Conservation (phyloP, 805 yeast genomes). For the Tetrapisispora arboricola region DNA sequence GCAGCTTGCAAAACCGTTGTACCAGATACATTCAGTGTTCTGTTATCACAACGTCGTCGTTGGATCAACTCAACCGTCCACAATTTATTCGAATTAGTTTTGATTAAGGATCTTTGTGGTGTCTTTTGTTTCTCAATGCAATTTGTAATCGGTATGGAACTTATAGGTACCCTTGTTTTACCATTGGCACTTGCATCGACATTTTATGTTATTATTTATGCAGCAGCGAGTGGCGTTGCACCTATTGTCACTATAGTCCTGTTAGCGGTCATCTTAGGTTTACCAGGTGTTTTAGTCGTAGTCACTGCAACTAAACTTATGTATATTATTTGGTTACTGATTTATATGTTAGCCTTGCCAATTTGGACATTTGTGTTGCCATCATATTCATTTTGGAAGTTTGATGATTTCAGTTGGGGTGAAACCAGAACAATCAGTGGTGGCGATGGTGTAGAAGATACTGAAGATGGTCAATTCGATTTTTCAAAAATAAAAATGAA, state of each 20-base stretch:
- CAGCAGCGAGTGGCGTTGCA: slow-evolving; percentile 63
- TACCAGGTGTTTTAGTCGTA: slow-evolving; percentile 74
- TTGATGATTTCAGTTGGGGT: slow-evolving; percentile 96
- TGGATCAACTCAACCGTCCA: slow-evolving; percentile 96
- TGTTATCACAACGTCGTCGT: slow-evolving; percentile 87
- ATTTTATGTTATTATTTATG: slow-evolving; percentile 60
- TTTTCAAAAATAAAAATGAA: slow-evolving; percentile 84
- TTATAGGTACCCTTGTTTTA: slow-evolving; percentile 77
- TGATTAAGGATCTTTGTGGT: slow-evolving; percentile 84
- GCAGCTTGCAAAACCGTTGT: slow-evolving; percentile 89
- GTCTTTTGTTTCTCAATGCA: slow-evolving; percentile 94
- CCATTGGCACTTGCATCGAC: slow-evolving; percentile 86
- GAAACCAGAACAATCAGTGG: slow-evolving; percentile 76
- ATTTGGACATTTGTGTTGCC: slow-evolving; percentile 90
- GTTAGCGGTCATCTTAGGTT: slow-evolving; percentile 69
- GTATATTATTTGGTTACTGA: slow-evolving; percentile 67
- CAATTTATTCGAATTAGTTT: slow-evolving; percentile 75
- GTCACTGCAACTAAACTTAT: slow-evolving; percentile 67
- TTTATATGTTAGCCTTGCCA: slow-evolving; percentile 76
- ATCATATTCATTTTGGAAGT: slow-evolving; percentile 82
- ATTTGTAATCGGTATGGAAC: slow-evolving; percentile 73
- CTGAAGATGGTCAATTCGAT: slow-evolving; percentile 78
- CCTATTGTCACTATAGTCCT: slow-evolving; percentile 69
- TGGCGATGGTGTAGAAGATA: slow-evolving; percentile 41
- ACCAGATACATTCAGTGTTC: slow-evolving; percentile 70